These are phyloP conservation scores for Debaryomycetaceae sp. DNA, from an alignment of 1,139 yeast species.

Conservation along the genomic window DNA sequence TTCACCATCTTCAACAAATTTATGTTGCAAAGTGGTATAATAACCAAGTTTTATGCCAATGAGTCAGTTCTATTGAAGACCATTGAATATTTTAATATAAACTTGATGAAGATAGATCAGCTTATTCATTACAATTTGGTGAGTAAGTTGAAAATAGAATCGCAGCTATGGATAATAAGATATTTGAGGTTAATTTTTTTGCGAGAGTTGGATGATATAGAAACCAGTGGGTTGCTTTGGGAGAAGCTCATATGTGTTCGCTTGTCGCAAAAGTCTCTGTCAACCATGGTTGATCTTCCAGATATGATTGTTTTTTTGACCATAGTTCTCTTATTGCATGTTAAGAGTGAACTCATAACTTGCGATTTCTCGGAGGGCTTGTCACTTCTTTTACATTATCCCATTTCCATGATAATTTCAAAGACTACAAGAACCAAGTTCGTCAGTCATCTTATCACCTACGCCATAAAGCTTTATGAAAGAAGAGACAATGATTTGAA, in stretches of 20 bases:
- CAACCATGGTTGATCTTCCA: constrained; percentile 29
- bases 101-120: constrained; percentile 48
- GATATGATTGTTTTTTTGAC: constrained; percentile 48
- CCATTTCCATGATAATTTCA: constrained; percentile 22
- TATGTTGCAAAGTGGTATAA: constrained; percentile 35
- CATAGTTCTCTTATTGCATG: constrained; percentile 47
- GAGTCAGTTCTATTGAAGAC: constrained; percentile 40
- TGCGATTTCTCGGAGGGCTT: constrained; percentile 65
- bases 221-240: constrained; percentile 48
- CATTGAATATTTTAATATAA: constrained; percentile 45
- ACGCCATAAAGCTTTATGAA: constrained; percentile 28
- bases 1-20: constrained; percentile 45
- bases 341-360: constrained; percentile 46
- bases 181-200: constrained; percentile 57
- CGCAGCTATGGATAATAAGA: constrained; percentile 66
- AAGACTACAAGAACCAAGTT: constrained; percentile 14
- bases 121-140: constrained; percentile 41
- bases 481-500: constrained; percentile 33
- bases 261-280: background rate
- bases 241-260: constrained; percentile 43
- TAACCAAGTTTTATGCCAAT: constrained; percentile 39
- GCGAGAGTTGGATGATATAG: constrained; percentile 55
- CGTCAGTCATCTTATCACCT: constrained; percentile 24
- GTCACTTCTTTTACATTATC: constrained; percentile 57
- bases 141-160: constrained; percentile 49